These are phyloP conservation scores for Magnolia changhungtana DNA, from an alignment of 164 flowering plant species.

Conservation along the genomic window DNA sequence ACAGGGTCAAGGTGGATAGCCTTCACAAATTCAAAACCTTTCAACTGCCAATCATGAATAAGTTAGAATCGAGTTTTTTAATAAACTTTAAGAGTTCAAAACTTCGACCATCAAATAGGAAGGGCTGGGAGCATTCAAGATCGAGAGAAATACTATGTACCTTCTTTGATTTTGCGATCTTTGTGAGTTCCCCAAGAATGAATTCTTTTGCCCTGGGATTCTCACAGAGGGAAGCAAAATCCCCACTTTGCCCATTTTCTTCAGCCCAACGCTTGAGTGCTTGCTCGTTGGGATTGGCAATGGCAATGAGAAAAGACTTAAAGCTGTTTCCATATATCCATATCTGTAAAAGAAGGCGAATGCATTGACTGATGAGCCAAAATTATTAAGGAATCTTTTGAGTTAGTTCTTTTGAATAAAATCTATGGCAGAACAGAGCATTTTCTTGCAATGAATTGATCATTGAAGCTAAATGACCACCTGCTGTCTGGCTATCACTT, in stretches of 20 bases:
- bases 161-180: conserved; percentile 81
- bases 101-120: background rate
- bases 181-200: conserved; percentile 73
- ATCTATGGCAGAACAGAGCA: background rate
- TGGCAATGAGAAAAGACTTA: conserved; percentile 85
- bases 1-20: conserved; percentile 87
- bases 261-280: conserved; percentile 70
- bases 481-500: background rate
- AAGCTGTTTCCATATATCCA: conserved; percentile 97
- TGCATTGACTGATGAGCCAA: background rate
- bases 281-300: conserved; percentile 69
- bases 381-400: background rate
- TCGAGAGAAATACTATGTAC: conserved; percentile 28
- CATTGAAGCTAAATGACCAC: background rate
- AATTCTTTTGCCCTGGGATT: conserved; percentile 71
- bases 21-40: conserved; percentile 89
- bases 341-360: conserved; percentile 48
- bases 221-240: conserved; percentile 69
- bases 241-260: conserved; percentile 58
- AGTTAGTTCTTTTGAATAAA: too few species aligned
- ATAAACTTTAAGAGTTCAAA: too few species aligned
- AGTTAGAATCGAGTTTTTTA: background rate
- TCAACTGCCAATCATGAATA: conserved; percentile 54
- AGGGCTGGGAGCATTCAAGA: background rate
- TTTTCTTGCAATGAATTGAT: background rate